Conservation (phyloP, 768 basidiomycete species). For the Boletus vermiculosoides region DNA sequence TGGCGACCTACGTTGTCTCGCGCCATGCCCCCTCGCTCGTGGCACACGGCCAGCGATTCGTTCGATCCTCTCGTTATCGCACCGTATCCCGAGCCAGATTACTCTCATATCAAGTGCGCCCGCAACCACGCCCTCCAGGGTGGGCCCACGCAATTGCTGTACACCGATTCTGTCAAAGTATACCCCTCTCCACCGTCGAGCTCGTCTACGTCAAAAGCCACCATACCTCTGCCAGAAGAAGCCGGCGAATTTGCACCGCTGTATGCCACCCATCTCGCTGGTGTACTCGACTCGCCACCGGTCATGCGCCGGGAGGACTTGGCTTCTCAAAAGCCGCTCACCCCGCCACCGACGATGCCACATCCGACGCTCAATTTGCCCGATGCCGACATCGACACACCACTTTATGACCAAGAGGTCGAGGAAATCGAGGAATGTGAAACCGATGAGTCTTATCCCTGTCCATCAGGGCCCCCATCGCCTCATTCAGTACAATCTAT, state of each 20-base stretch:
- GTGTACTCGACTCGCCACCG: constrained; percentile 37
- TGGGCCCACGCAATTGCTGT: constrained; percentile 14
- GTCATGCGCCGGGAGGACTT: constrained; percentile 33
- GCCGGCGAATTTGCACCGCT: constrained; percentile 9
- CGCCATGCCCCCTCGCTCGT: constrained; percentile 14
- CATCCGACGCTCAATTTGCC: constrained; percentile 38
- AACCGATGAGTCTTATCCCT: constrained; percentile 20
- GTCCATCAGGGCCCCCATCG: constrained; percentile 13
- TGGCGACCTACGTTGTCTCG: constrained; percentile 19
- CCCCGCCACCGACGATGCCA: constrained; percentile 45
- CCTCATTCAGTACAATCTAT: constrained; percentile 13
- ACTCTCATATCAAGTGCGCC: constrained; percentile 14
- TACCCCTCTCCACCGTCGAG: constrained; percentile 32
- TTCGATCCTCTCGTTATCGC: constrained; percentile 27
- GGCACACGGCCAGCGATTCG: constrained; percentile 20
- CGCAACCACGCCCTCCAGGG: constrained; percentile 14
- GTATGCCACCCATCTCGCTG: constrained; percentile 30
- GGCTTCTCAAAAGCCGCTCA: constrained; percentile 34
- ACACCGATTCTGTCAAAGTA: constrained; percentile 19
- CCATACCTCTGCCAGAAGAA: constrained; percentile 29
- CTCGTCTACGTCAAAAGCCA: constrained; percentile 26
- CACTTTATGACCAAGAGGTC: constrained; percentile 12
- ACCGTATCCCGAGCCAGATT: constrained; percentile 12
- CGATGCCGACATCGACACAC: constrained; percentile 29
- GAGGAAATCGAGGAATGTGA: constrained; percentile 20